These are phyloP conservation scores for Melampsora abietis-canadensis DNA, from an alignment of 1,284 basidiomycete genomes.

Conservation along the genomic window DNA sequence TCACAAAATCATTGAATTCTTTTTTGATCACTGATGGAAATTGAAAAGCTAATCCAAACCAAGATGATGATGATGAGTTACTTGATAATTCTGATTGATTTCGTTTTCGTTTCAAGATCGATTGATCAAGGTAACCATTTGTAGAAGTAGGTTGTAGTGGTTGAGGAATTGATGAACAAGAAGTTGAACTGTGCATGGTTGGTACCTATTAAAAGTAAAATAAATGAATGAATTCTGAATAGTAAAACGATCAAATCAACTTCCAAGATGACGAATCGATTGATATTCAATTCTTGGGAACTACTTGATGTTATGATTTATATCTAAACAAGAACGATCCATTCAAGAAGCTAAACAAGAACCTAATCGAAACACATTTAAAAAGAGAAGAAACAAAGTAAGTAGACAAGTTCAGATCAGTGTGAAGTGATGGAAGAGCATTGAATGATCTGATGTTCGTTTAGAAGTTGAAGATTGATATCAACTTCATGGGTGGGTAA, in stretches of 20 bases:
- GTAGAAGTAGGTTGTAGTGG: not conserved
- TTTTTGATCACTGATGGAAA: slow-evolving; percentile 40
- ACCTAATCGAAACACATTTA: not conserved
- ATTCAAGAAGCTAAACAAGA: not conserved
- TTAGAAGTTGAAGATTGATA: not conserved
- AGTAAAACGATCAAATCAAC: no score
- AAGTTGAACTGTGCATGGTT: no score
- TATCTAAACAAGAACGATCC: not conserved
- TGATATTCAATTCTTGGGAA: no score
- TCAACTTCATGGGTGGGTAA: no score
- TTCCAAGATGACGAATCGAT: no score
- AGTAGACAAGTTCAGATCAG: not conserved
- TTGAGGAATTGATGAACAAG: not conserved
- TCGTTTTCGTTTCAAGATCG: slow-evolving; percentile 37
- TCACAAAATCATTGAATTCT: slow-evolving; percentile 42
- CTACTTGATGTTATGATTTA: no score
- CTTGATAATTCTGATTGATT: not conserved
- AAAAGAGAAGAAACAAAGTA: not conserved
- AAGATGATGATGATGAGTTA: slow-evolving; percentile 7
- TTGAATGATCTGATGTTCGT: no score
- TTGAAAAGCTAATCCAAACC: slow-evolving; percentile 39
- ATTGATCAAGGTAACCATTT: not conserved
- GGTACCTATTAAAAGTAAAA: no score
- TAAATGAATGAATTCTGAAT: no score
- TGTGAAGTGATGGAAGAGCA: no score